phyloP scores from a whole-genome alignment of 129 eudicot genomes.

The Escallonia herrerae region DNA sequence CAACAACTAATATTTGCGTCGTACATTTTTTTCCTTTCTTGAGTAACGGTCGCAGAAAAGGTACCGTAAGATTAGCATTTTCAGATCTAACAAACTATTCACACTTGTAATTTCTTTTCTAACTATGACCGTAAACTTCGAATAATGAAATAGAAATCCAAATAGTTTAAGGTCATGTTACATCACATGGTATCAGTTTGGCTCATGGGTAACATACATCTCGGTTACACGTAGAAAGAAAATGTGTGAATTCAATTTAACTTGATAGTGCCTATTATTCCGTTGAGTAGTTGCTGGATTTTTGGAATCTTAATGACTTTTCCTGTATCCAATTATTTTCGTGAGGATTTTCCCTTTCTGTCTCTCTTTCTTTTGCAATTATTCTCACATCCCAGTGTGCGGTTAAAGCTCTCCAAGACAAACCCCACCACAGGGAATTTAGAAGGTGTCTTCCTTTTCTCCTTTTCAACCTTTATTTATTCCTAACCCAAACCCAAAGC shows the following conservation, averaged over 20 bases:
- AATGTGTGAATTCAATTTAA: not conserved
- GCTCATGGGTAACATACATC: no score
- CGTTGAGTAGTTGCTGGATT: conserved; percentile 15
- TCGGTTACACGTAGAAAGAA: no score
- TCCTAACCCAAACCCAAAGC: conserved; percentile 42
- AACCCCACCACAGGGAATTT: conserved; percentile 39
- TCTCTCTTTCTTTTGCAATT: conserved; percentile 25
- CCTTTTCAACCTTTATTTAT: conserved; percentile 26
- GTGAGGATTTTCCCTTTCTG: conserved; percentile 29
- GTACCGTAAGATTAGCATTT: no score
- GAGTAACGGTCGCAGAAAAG: no score
- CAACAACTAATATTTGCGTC: no score
- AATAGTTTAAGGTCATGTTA: no score
- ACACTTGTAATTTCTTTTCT: no score
- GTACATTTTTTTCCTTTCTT: no score
- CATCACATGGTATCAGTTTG: no score
- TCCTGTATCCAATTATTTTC: conserved; percentile 40
- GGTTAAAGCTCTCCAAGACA: conserved; percentile 18
- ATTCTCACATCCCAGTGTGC: conserved; percentile 26
- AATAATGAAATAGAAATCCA: no score
- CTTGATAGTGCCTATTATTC: not conserved
- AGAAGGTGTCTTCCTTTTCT: conserved; percentile 34
- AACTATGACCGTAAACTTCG: no score
- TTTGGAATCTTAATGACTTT: conserved; percentile 40
- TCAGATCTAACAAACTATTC: no score